Conservation (phyloP, 2,329 filamentous ascomycete genomes). For the Fusarium dlaminii region DNA sequence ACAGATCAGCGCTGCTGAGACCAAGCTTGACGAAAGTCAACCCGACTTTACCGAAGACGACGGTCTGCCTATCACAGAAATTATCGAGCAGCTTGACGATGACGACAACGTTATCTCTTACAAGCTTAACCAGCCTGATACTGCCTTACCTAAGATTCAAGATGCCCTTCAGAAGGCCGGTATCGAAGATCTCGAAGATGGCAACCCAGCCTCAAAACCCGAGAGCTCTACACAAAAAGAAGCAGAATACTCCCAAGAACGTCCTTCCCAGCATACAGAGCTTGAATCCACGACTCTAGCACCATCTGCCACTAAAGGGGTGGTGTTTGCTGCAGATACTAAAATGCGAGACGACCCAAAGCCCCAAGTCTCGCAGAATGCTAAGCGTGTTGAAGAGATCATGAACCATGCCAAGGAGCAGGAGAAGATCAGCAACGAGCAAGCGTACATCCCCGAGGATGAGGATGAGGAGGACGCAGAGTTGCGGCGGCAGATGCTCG, state of each 20-base stretch:
- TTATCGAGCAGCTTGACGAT: constrained; percentile 91
- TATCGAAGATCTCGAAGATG: constrained; percentile 57
- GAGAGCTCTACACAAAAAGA: background rate
- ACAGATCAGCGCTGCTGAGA: constrained; percentile 74
- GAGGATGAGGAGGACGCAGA: constrained; percentile 84
- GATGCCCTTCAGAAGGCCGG: constrained; percentile 83
- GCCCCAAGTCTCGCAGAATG: constrained; percentile 52
- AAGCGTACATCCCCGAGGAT: constrained; percentile 71
- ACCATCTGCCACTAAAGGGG: constrained; percentile 60
- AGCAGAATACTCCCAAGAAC: background rate
- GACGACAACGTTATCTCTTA: constrained; percentile 83
- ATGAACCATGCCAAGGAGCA: constrained; percentile 66
- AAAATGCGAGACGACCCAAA: constrained; percentile 55
- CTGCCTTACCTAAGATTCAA: constrained; percentile 72
- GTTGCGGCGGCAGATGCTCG: constrained; percentile 86
- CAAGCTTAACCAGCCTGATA: constrained; percentile 72
- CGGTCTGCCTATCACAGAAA: constrained; percentile 84
- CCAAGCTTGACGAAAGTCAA: constrained; percentile 72
- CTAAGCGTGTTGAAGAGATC: constrained; percentile 63
- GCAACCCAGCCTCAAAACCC: constrained; percentile 10
- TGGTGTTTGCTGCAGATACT: constrained; percentile 71
- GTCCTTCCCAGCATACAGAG: background rate
- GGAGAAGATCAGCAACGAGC: constrained; percentile 56
- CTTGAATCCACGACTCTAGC: constrained; percentile 6
- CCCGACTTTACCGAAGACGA: constrained; percentile 72